Evolutionary conservation across 2,329 filamentous ascomycete species (phyloP).

Genomic region (Cladorrhinum sp.): DNA sequence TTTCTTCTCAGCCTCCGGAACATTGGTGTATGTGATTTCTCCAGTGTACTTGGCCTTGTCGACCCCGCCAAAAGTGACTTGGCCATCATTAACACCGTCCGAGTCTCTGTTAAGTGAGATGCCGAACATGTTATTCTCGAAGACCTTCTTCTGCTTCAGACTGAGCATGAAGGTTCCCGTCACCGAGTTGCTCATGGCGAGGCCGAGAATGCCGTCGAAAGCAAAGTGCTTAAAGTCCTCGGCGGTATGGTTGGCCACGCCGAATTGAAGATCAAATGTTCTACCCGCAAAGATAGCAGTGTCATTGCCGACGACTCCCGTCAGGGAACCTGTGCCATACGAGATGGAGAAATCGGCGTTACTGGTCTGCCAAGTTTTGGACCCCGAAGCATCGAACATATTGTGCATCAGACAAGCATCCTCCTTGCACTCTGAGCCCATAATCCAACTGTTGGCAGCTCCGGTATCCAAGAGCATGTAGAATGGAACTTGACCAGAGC

Average conservation of each 20-base stretch:
- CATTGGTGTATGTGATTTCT: slow-evolving; percentile 62
- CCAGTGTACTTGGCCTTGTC: slow-evolving; percentile 67
- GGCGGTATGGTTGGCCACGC: slow-evolving; percentile 68
- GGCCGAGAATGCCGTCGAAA: slow-evolving; percentile 82
- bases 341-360: slow-evolving; percentile 59
- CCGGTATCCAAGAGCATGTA: slow-evolving; percentile 66
- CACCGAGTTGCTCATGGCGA: slow-evolving; percentile 61
- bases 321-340: slow-evolving; percentile 76
- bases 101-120: slow-evolving; percentile 65
- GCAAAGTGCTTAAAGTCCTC: slow-evolving; percentile 73
- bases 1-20: slow-evolving; percentile 40
- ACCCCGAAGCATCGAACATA: slow-evolving; percentile 65
- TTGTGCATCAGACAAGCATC: slow-evolving; percentile 67
- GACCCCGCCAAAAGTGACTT: slow-evolving; percentile 71
- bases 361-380: slow-evolving; percentile 57
- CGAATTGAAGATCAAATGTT: slow-evolving; percentile 64
- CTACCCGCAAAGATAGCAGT: slow-evolving; percentile 65
- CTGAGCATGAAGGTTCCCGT: slow-evolving; percentile 66
- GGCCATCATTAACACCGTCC: slow-evolving; percentile 67
- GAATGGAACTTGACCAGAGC: slow-evolving; percentile 51
- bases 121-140: slow-evolving; percentile 65
- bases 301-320: slow-evolving; percentile 65
- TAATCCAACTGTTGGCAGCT: slow-evolving; percentile 77
- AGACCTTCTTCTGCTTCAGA: slow-evolving; percentile 52
- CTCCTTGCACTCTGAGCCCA: slow-evolving; percentile 66